Base-by-base conservation (phyloP, 805 yeast species). In the Candida montana region DNA sequence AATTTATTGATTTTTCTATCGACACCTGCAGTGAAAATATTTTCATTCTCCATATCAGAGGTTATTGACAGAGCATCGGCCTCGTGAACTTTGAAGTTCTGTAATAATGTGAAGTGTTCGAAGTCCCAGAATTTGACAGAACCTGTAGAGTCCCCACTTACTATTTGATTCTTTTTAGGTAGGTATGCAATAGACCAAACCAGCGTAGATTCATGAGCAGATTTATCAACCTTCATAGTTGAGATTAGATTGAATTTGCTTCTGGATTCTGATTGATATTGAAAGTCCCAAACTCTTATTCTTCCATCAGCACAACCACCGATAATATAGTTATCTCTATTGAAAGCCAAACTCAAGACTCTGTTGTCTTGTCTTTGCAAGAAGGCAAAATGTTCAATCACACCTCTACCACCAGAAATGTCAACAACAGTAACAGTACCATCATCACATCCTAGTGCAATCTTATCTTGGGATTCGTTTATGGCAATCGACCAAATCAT, bases 221-320 rank as follows among this genome's bases (percentile, higher is more conserved):
- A 75, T 61, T 86, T 88, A 62, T 93, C 99, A 10, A 93, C 97
- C 56, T 88, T 81, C 86, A 93, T 80, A 2, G 95, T 82, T 19
- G 85, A 79, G 15, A 84, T 51, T n/a, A 91, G 63, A 53, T 95
- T 72, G 17, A 93, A 89, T 45, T 69, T 75, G 24, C 63, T 60
- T 15, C 37, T 37, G 9, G 6, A 16, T 2, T 27, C 30, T 19
- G 48, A 48, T 29, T 57, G 54, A 7, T 69, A 61, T 16, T 62
- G 58, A 17, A 68, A 63, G 13, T 74, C 65, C 97, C 98, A 93
- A 35, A 84, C 79, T 58, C 96, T 77, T 29, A 93, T 73, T 56
- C 86, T 75, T 18, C 96, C 99, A 62, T 93, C 98, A 2, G 96
- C 86, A 62, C 98, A 93, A 11, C 99, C 99, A 37, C 96, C 97